These are phyloP conservation scores for Oryza meyeriana DNA, from an alignment of 176 grass and related monocot genomes.

Conservation along the genomic window DNA sequence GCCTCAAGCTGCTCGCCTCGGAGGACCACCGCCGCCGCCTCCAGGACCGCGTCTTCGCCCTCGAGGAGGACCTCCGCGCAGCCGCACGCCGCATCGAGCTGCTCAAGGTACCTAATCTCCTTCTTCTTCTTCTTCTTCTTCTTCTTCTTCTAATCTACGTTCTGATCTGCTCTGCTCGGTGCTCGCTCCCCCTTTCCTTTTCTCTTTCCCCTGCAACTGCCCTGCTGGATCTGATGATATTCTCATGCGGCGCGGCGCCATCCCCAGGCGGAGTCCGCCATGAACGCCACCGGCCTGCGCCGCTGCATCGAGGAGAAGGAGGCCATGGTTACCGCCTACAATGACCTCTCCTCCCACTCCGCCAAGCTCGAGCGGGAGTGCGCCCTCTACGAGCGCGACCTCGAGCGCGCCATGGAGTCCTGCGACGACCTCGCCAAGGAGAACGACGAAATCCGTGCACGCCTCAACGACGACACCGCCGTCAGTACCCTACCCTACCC, in stretches of 20 bases:
- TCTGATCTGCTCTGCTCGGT: no score
- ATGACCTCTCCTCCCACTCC: conserved; percentile 45
- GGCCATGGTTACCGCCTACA: conserved; percentile 29
- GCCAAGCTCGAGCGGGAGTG: conserved; percentile 67
- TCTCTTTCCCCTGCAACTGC: background rate
- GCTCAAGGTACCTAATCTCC: conserved; percentile 19
- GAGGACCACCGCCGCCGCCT: conserved; percentile 74
- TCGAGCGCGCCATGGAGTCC: conserved; percentile 79
- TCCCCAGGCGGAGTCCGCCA: conserved; percentile 54
- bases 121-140: no score
- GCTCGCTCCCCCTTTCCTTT: no score
- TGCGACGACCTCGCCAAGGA: conserved; percentile 75
- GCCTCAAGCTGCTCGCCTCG: conserved; percentile 66
- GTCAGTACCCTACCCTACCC: conserved; percentile 48
- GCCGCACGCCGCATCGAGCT: conserved; percentile 48
- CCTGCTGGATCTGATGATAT: background rate
- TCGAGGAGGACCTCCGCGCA: conserved; percentile 67
- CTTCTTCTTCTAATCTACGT: no score
- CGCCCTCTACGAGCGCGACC: conserved; percentile 84
- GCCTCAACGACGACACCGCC: conserved; percentile 22
- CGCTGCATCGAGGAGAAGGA: conserved; percentile 87
- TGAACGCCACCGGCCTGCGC: conserved; percentile 70
- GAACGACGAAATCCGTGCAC: conserved; percentile 57
- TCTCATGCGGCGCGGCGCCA: no score
- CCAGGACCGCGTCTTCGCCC: conserved; percentile 74